Percentiles rank a stretch among this genome's conserved stretches.
These are phyloP conservation scores for Suhomyces faveliae DNA, from an alignment of 805 yeast species.

Conservation along the genomic window DNA sequence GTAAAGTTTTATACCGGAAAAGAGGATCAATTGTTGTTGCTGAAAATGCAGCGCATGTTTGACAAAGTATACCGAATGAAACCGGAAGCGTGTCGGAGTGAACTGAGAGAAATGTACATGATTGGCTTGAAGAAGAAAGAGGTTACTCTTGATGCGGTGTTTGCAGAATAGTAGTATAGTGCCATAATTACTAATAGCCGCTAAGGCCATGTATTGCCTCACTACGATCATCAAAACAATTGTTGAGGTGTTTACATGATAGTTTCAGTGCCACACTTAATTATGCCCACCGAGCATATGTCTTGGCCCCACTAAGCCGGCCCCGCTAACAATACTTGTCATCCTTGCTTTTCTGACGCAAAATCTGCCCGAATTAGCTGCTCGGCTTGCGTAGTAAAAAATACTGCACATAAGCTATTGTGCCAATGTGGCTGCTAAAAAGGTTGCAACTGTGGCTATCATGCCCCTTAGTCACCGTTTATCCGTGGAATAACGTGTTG, in stretches of 20 bases:
- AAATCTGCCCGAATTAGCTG: neutral
- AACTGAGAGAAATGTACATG: slow-evolving; percentile 81
- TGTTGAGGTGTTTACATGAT: too few species aligned
- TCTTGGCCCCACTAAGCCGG: neutral
- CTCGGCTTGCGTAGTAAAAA: neutral
- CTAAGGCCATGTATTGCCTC: neutral
- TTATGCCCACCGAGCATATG: too few species aligned
- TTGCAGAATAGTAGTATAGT: neutral
- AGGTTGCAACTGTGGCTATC: slow-evolving; percentile 1
- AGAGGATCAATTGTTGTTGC: slow-evolving; percentile 68
- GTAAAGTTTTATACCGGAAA: slow-evolving; percentile 85
- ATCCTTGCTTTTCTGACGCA: neutral
- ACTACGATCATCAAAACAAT: too few species aligned
- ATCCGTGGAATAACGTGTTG: neutral
- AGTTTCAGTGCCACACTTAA: too few species aligned
- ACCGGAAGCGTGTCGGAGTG: slow-evolving; percentile 77
- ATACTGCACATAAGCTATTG: neutral
- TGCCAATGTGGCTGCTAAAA: neutral
- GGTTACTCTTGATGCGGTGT: slow-evolving; percentile 6
- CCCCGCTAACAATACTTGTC: neutral
- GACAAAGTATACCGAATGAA: slow-evolving; percentile 64
- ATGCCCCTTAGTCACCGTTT: neutral
- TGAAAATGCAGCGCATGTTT: slow-evolving; percentile 58
- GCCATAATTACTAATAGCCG: neutral
- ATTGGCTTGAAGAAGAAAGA: slow-evolving; percentile 56